Percentiles rank a stretch among this genome's conserved stretches.
phyloP scores from a whole-genome alignment of 2,329 filamentous ascomycete genomes.

The Colletotrichum orbiculare region DNA sequence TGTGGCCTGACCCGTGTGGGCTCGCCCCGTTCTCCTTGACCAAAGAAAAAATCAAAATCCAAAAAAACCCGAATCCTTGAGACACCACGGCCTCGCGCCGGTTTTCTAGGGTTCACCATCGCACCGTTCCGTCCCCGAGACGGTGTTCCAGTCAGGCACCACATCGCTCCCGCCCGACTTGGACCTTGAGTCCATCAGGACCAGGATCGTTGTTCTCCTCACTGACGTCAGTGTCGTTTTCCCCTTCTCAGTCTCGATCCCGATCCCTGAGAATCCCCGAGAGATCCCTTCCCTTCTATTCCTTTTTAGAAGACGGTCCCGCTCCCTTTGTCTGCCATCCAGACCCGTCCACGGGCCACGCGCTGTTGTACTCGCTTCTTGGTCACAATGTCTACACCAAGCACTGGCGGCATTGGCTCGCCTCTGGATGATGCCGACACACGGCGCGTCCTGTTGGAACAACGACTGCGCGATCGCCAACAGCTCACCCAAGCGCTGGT shows the following conservation, averaged over 20 bases:
- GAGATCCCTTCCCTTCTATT: slow-evolving; percentile 5
- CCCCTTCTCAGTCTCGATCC: slow-evolving; percentile 11
- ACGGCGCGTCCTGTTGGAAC: slow-evolving; percentile 43
- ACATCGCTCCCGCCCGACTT: slow-evolving; percentile 29
- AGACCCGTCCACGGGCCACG: slow-evolving; percentile 4
- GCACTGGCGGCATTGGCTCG: slow-evolving; percentile 28
- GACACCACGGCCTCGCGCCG: slow-evolving; percentile 21
- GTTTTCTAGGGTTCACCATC: slow-evolving; percentile 30
- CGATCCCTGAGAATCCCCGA: slow-evolving; percentile 23
- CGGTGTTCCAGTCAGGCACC: slow-evolving; percentile 33
- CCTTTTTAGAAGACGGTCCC: slow-evolving; percentile 10
- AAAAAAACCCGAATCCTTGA: slow-evolving; percentile 25
- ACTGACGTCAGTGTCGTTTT: slow-evolving; percentile 36
- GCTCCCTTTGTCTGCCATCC: neutral
- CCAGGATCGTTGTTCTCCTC: slow-evolving; percentile 35
- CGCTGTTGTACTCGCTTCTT: slow-evolving; percentile 15
- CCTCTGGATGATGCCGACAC: slow-evolving; percentile 20
- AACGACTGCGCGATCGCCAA: slow-evolving; percentile 65
- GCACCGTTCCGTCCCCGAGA: slow-evolving; percentile 32
- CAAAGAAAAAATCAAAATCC: slow-evolving; percentile 15
- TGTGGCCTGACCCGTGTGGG: slow-evolving; percentile 34
- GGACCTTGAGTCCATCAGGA: slow-evolving; percentile 30
- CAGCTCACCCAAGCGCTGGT: slow-evolving; percentile 66
- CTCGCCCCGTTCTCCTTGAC: slow-evolving; percentile 26
- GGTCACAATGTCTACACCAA: slow-evolving; percentile 28